Conservation (phyloP, 257 asterid genomes). For the Solanum piurae region DNA sequence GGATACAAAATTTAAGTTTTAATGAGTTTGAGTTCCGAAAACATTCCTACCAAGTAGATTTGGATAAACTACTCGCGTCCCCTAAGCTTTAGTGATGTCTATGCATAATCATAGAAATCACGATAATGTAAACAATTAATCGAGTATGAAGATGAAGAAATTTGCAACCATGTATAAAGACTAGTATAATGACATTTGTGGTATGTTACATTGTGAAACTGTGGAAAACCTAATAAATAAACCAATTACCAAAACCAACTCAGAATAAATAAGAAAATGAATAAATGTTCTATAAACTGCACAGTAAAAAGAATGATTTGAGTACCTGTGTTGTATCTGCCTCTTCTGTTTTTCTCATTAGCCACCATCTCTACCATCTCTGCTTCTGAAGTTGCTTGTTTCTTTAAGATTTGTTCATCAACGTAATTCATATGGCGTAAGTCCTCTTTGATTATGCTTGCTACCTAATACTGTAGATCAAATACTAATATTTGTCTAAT, state of each 20-base stretch:
- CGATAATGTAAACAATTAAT: no score
- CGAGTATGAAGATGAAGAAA: background rate
- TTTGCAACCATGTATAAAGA: background rate
- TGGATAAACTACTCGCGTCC: no score
- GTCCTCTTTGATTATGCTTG: background rate
- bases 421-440: background rate
- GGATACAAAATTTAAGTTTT: no score
- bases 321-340: background rate
- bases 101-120: no score
- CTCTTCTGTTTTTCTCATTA: background rate
- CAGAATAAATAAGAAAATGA: background rate
- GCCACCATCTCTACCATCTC: conserved; percentile 5
- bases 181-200: background rate
- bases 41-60: no score
- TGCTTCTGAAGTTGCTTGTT: conserved; percentile 1
- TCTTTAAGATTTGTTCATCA: background rate
- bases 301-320: background rate
- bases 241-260: background rate
- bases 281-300: background rate
- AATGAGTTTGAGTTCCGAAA: no score
- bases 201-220: conserved; percentile 4
- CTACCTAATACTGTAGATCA: background rate
- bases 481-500: background rate
- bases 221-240: background rate
- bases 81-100: no score